phyloP scores from a whole-genome alignment of 768 basidiomycete species.

The Amanita pallidorosea region DNA sequence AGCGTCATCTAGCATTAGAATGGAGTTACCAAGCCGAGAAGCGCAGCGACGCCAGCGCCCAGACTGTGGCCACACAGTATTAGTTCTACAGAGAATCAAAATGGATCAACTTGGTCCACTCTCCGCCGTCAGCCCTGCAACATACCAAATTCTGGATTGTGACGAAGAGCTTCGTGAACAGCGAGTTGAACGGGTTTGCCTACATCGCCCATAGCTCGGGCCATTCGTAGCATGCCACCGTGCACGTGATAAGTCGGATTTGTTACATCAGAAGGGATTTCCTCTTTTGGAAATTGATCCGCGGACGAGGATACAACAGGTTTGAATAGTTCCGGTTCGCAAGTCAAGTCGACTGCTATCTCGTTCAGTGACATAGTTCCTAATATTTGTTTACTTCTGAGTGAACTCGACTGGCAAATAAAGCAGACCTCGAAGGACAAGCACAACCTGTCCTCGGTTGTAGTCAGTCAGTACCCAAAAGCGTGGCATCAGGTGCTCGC shows the following conservation, averaged over 20 bases:
- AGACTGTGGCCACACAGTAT: conserved; percentile 78
- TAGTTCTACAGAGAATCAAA: conserved; percentile 32
- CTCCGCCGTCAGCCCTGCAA: conserved; percentile 6
- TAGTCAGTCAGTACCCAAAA: conserved; percentile 87
- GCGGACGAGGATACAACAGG: conserved; percentile 29
- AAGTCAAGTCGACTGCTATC: conserved; percentile 77
- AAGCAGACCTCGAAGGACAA: conserved; percentile 52
- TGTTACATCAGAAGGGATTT: conserved; percentile 7
- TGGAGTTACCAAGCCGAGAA: conserved; percentile 56
- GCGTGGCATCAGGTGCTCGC: conserved; percentile 64
- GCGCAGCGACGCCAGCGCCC: conserved; percentile 70
- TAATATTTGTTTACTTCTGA: conserved; percentile 10
- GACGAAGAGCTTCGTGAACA: conserved; percentile 55
- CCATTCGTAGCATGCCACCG: conserved; percentile 73
- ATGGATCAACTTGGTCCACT: background rate
- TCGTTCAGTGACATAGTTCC: conserved; percentile 86
- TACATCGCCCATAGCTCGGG: conserved; percentile 63
- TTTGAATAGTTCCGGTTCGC: conserved; percentile 60
- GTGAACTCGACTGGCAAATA: background rate
- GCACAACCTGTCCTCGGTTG: conserved; percentile 58
- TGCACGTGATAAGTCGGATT: conserved; percentile 51
- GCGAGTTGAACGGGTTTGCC: conserved; percentile 73
- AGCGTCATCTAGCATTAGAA: background rate
- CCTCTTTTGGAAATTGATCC: conserved; percentile 21
- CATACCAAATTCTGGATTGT: conserved; percentile 66